A percentile compares a stretch with the other conserved stretches of the same genome.
Conservation (phyloP, 805 yeast genomes). For the Yamadazyma scolyti region DNA sequence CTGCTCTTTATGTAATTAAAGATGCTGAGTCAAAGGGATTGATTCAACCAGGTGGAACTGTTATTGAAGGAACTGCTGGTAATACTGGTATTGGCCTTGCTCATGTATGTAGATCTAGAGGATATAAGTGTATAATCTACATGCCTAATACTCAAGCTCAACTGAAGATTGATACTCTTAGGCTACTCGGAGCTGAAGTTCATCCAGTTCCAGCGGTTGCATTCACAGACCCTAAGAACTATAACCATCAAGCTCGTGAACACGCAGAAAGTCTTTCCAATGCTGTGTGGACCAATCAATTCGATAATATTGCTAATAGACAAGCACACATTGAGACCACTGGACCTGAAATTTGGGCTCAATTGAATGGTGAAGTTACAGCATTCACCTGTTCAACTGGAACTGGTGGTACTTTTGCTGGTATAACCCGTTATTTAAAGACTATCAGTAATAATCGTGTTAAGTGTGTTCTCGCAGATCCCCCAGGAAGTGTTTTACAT, state of each 20-base stretch:
- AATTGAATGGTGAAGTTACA: constrained; percentile 70
- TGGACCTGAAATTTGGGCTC: constrained; percentile 91
- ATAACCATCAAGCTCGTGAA: constrained; percentile 81
- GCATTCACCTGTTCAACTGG: constrained; percentile 91
- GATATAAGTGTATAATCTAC: constrained; percentile 80
- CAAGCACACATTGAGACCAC: constrained; percentile 87
- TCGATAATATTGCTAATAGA: constrained; percentile 83
- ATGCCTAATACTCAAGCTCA: constrained; percentile 91
- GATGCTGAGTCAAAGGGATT: constrained; percentile 73
- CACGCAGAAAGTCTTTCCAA: constrained; percentile 74
- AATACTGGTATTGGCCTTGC: constrained; percentile 95
- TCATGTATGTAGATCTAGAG: constrained; percentile 72
- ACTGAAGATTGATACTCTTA: constrained; percentile 69
- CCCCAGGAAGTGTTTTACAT: constrained; percentile 87
- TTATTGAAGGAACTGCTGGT: constrained; percentile 93
- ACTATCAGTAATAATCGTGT: constrained; percentile 53
- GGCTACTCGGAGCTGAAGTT: constrained; percentile 80
- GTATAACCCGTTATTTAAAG: constrained; percentile 75
- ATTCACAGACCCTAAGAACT: constrained; percentile 75
- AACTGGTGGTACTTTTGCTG: constrained; percentile 91
- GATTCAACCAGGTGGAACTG: constrained; percentile 74
- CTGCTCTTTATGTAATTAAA: constrained; percentile 71
- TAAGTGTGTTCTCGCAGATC: constrained; percentile 77
- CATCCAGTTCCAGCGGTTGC: constrained; percentile 88
- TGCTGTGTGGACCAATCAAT: constrained; percentile 92